Percentiles rank a stretch among this genome's conserved stretches.
These are phyloP conservation scores for Amphibolis antarctica DNA, from an alignment of 106 monocot species.

Conservation along the genomic window DNA sequence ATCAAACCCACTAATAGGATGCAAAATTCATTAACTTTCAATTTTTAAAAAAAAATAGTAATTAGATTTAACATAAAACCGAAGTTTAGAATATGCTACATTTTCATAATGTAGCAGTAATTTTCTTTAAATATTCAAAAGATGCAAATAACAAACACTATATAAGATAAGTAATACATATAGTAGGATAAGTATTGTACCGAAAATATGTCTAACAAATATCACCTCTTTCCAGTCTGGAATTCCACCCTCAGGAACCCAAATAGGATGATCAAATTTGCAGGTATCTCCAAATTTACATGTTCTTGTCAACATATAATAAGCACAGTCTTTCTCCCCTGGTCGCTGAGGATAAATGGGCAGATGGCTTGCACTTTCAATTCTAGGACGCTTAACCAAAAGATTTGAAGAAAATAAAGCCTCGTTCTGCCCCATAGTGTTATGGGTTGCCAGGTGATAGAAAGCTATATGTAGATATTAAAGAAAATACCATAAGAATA, in stretches of 20 bases:
- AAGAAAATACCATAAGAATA: slow-evolving; percentile 57
- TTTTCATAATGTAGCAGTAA: no score
- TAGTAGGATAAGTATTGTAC: slow-evolving; percentile 3
- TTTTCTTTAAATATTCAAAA: background rate
- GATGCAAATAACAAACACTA: background rate
- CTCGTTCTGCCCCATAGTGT: slow-evolving; percentile 64
- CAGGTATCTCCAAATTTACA: slow-evolving; percentile 96
- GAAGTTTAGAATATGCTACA: no score
- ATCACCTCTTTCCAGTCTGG: slow-evolving; percentile 99
- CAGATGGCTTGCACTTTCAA: slow-evolving; percentile 65
- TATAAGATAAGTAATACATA: slow-evolving; percentile 1
- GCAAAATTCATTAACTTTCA: no score
- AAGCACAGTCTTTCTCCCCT: slow-evolving; percentile 88
- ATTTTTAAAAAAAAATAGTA: no score
- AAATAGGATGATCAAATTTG: slow-evolving; percentile 95
- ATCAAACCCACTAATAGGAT: no score
- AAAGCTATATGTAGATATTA: slow-evolving; percentile 91
- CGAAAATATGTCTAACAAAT: slow-evolving; percentile 23
- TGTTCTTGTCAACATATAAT: slow-evolving; percentile 95
- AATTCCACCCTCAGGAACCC: slow-evolving; percentile 97
- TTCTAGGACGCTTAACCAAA: slow-evolving; percentile 79
- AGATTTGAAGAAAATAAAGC: slow-evolving; percentile 78
- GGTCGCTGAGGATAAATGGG: slow-evolving; percentile 86
- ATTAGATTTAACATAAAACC: no score
- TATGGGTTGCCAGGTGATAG: slow-evolving; percentile 76